Conservation (phyloP, 1,139 yeast species). For the Pichia norvegensis region DNA sequence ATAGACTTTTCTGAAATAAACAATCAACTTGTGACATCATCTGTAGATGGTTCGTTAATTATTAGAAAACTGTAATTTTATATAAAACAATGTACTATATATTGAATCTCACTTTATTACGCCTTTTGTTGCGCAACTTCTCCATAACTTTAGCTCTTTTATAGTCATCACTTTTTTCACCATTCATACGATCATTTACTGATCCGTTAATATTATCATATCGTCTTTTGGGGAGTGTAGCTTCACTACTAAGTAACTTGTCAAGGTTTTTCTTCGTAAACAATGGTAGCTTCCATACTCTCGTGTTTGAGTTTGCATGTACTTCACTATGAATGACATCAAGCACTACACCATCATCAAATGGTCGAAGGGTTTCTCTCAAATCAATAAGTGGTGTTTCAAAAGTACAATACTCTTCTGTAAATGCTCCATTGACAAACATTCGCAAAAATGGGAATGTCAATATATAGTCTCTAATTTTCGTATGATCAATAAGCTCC, state of each 20-base stretch:
- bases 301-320: background rate
- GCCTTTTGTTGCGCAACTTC: conserved; percentile 12
- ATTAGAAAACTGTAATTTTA: conserved; percentile 30
- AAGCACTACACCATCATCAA: conserved; percentile 18
- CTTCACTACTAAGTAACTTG: conserved; percentile 28
- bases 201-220: conserved; percentile 8
- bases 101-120: conserved; percentile 17
- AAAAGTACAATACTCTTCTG: conserved; percentile 11
- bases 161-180: background rate
- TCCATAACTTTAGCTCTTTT: conserved; percentile 1
- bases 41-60: conserved; percentile 45
- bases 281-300: conserved; percentile 38
- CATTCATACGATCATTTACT: background rate
- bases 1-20: conserved; percentile 39
- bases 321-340: conserved; percentile 5
- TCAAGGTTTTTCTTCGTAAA: conserved; percentile 38
- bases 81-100: background rate
- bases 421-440: conserved; percentile 13
- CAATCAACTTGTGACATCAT: conserved; percentile 37
- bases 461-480: conserved; percentile 50
- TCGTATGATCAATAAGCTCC: conserved; percentile 43
- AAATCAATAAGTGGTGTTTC: conserved; percentile 1
- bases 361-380: background rate
- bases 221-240: conserved; percentile 15
- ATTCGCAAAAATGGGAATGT: conserved; percentile 39